Evolutionary conservation across 75 land plant genomes (phyloP).

Genomic region (Chamaecyparis obtusa): DNA sequence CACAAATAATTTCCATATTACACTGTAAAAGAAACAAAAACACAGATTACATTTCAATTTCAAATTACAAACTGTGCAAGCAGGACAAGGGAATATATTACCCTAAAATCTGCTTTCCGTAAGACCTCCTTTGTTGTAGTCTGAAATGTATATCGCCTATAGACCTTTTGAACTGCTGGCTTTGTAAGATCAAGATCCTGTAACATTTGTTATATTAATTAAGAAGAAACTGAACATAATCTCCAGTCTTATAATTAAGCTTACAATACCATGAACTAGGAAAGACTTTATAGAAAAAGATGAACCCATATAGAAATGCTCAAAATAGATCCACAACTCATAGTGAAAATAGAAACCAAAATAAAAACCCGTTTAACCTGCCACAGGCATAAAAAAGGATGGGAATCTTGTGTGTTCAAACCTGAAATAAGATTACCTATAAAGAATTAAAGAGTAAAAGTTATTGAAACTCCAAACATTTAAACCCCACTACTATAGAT

Average conservation of each 20-base stretch:
- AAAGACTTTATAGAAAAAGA: background rate
- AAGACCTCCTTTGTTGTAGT: constrained; percentile 33
- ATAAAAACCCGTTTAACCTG: background rate
- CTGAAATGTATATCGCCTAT: constrained; percentile 15
- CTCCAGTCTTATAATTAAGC: background rate
- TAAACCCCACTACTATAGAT: too few relatives aligned
- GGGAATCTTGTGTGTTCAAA: background rate
- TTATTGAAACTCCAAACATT: background rate
- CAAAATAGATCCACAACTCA: background rate
- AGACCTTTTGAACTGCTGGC: constrained; percentile 19
- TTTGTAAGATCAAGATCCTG: constrained; percentile 49
- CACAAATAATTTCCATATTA: background rate
- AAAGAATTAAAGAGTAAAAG: too few relatives aligned
- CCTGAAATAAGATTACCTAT: background rate
- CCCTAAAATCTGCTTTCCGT: constrained; percentile 45
- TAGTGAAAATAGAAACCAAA: background rate
- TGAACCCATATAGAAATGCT: background rate
- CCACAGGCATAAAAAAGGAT: background rate
- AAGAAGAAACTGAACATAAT: background rate
- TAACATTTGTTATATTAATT: background rate
- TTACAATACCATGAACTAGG: background rate
- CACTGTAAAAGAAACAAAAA: background rate
- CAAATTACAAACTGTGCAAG: background rate
- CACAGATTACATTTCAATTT: background rate
- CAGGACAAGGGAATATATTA: background rate